These are phyloP conservation scores for Talaromyces sp. DNA, from an alignment of 2,329 filamentous ascomycete species.

Conservation along the genomic window DNA sequence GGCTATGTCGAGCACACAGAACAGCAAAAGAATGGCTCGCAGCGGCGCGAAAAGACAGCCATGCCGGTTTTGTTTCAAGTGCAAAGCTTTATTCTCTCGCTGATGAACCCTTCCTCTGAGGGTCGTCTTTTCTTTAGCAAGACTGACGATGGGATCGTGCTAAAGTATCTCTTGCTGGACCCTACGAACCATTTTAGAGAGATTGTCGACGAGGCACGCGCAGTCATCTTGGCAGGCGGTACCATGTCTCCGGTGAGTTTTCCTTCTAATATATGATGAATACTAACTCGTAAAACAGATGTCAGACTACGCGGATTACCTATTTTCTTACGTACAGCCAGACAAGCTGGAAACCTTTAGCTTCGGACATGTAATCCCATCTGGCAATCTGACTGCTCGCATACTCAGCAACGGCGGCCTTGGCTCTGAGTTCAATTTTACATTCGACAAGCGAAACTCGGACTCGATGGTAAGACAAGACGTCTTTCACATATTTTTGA, in stretches of 20 bases:
- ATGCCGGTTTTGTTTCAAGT: slow-evolving; percentile 57
- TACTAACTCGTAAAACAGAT: slow-evolving; percentile 45
- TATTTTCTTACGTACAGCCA: slow-evolving; percentile 68
- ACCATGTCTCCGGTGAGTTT: slow-evolving; percentile 78
- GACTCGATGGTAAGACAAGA: slow-evolving; percentile 49
- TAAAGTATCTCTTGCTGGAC: slow-evolving; percentile 85
- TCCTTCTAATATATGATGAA: neutral
- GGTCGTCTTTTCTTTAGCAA: slow-evolving; percentile 55
- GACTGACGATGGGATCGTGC: slow-evolving; percentile 45
- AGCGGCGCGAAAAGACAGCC: slow-evolving; percentile 23
- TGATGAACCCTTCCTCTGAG: slow-evolving; percentile 77
- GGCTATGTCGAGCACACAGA: slow-evolving; percentile 67
- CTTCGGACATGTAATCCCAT: slow-evolving; percentile 89
- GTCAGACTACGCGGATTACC: slow-evolving; percentile 76
- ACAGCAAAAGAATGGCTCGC: slow-evolving; percentile 2
- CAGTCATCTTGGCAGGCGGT: slow-evolving; percentile 85
- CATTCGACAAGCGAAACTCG: slow-evolving; percentile 70
- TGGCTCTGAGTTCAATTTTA: slow-evolving; percentile 70
- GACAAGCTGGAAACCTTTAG: slow-evolving; percentile 71
- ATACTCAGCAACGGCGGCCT: slow-evolving; percentile 52
- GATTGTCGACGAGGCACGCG: slow-evolving; percentile 75
- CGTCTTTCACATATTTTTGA: neutral
- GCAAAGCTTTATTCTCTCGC: slow-evolving; percentile 64
- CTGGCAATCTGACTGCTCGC: slow-evolving; percentile 72
- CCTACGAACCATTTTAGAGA: slow-evolving; percentile 87